A percentile compares a stretch with the other conserved stretches of the same genome.
These are phyloP conservation scores for Naegleria lovaniensis DNA, from an alignment of 208 protist species.

Conservation along the genomic window DNA sequence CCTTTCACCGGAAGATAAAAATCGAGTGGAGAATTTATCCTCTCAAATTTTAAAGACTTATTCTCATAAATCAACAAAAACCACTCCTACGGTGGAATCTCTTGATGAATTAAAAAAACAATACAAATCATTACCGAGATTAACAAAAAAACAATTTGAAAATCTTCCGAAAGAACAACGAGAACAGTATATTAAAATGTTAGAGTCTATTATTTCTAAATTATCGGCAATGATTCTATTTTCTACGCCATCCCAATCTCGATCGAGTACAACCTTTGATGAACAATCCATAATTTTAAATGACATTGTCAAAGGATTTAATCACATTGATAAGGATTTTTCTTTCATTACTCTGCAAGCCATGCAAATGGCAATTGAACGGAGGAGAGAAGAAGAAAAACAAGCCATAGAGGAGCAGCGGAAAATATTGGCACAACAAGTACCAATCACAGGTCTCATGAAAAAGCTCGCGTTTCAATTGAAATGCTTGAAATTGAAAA, in stretches of 20 bases:
- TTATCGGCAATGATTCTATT: neutral
- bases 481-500: neutral
- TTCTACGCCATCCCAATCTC: neutral
- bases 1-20: too few species aligned
- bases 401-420: neutral
- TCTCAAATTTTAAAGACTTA: too few species aligned
- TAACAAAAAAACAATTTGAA: neutral
- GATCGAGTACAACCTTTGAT: neutral
- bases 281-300: neutral
- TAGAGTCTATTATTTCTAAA: neutral
- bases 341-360: neutral
- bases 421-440: neutral
- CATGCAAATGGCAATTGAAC: neutral
- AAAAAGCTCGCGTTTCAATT: neutral
- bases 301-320: neutral
- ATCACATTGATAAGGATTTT: neutral
- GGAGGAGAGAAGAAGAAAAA: neutral
- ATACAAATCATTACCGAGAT: neutral
- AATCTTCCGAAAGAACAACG: neutral
- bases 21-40: too few species aligned
- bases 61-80: neutral
- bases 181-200: conserved; percentile 10
- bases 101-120: conserved; percentile 10
- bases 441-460: neutral
- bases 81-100: neutral